Conservation (phyloP, 148 eudicot species). For the Linanthus parryae region DNA sequence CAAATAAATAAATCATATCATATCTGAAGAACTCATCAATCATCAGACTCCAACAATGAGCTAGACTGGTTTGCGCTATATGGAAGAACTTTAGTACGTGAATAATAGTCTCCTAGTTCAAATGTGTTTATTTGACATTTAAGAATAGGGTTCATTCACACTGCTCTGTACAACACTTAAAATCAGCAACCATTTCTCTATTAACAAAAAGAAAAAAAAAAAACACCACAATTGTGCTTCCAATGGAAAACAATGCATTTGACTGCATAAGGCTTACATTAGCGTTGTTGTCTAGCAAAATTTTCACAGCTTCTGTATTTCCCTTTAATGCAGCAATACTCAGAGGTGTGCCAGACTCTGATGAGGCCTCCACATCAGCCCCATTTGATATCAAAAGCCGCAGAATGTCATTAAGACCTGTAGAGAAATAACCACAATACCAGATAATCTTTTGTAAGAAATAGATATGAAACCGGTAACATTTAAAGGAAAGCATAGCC, state of each 20-base stretch:
- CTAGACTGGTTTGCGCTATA: too few species aligned
- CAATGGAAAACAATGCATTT: neutral
- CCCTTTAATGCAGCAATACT: constrained; percentile 18
- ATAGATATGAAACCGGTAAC: neutral
- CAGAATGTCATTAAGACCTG: constrained; percentile 15
- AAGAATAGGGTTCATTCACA: too few species aligned
- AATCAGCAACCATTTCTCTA: too few species aligned
- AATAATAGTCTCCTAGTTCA: too few species aligned
- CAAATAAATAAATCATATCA: too few species aligned
- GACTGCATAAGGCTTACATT: constrained; percentile 8
- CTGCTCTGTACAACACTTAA: too few species aligned
- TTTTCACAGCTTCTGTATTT: constrained; percentile 13
- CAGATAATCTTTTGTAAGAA: neutral
- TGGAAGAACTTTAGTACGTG: too few species aligned
- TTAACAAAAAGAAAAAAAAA: too few species aligned
- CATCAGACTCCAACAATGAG: too few species aligned
- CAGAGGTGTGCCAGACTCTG: constrained; percentile 18
- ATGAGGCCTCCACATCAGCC: constrained; percentile 17
- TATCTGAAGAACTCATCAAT: too few species aligned
- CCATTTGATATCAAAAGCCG: constrained; percentile 16
- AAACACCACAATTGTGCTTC: too few species aligned
- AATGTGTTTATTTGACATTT: too few species aligned
- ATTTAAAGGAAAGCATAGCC: neutral
- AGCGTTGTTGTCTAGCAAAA: constrained; percentile 19
- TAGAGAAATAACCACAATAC: neutral